Evolutionary conservation across 306 rosid genomes (phyloP), one percentile per base, ranked within the genome.

Genomic region (Fragaria nilgerrensis): DNA sequence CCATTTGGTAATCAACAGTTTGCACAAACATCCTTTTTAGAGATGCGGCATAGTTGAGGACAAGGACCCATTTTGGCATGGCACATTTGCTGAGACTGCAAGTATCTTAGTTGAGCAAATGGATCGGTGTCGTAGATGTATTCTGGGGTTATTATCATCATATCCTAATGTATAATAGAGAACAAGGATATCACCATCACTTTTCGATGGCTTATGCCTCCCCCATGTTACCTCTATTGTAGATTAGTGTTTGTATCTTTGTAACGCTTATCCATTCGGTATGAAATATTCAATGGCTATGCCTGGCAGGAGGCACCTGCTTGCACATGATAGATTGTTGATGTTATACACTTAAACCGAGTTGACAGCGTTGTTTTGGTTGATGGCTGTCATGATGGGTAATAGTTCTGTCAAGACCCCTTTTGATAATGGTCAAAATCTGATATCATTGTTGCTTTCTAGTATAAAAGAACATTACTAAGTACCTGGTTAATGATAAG

Each of bases 1-100:
- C 97, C 14, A 87, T 87, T 34, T 91, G 89, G 97, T 96, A 84
- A 84, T 80, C 72, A 36, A 65, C 69, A 76, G 23, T 45, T 44
- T 45, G 76, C 72, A 32, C 52, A 20, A 58, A 84, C 62, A 73
- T 73, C 79, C 82, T 63, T 84, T 80, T 78, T 72, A 74, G 79
- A 78, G 66, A 56, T 83, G 72, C 43, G 8, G 53, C 29, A 16
- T 71, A 52, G 48, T 37, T 65, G 48, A 65, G 70, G 25, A 65
- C 14, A 17, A 65, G 25, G 48, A 65, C 25, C 48, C 68, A 63
- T 63, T 63, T 63, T 25, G n/a, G 58, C 70, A 19, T 19, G 59
- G 78, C 59, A 27, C 27, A 59, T 44, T 67, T 72, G 72, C 55
- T 5, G 36, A 67, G 63, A 75, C 84, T 81, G 82, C 84, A 80